These are phyloP conservation scores for Phytophthora agathidicida DNA, from an alignment of 352 stramenopile species.

Conservation along the genomic window DNA sequence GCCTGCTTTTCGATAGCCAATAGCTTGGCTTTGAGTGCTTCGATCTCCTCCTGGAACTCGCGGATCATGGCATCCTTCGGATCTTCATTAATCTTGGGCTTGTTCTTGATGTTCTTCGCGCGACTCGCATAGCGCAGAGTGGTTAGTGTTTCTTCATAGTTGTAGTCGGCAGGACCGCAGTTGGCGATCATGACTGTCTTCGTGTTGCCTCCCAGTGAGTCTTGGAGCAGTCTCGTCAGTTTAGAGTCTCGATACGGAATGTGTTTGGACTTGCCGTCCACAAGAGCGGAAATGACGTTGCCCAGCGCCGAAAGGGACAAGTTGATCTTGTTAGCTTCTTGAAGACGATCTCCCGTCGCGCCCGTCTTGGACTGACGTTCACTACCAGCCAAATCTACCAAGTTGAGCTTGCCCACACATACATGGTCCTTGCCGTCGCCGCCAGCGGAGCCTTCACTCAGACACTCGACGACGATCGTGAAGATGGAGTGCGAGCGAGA, in stretches of 20 bases:
- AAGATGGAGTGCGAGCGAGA: conserved; percentile 99
- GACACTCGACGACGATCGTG: conserved; percentile 94
- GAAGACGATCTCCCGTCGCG: conserved; percentile 68
- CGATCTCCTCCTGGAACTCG: conserved; percentile 97
- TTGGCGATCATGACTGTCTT: conserved; percentile 99
- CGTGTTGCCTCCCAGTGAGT: conserved; percentile 97
- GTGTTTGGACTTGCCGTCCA: conserved; percentile 87
- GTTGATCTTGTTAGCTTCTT: conserved; percentile 88
- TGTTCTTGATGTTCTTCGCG: conserved; percentile 99
- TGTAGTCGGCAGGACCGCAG: conserved; percentile 97
- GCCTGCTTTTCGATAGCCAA: conserved; percentile 58
- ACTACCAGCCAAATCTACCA: conserved; percentile 86
- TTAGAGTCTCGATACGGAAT: conserved; percentile 95
- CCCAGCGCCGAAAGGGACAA: conserved; percentile 80
- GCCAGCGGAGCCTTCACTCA: conserved; percentile 58
- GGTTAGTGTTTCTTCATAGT: conserved; percentile 96
- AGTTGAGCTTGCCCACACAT: conserved; percentile 96
- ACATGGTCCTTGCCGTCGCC: conserved; percentile 92
- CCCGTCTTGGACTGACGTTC: conserved; percentile 81
- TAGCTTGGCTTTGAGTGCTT: conserved; percentile 90
- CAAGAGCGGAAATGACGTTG: conserved; percentile 88
- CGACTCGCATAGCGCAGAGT: conserved; percentile 97
- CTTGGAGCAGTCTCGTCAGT: conserved; percentile 96
- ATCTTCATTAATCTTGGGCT: conserved; percentile 98
- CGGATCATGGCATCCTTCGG: conserved; percentile 98